Percentiles rank a stretch among this genome's conserved stretches.
Evolutionary conservation across 78 protist genomes (phyloP).

Genomic region (Protostelium mycophagum): DNA sequence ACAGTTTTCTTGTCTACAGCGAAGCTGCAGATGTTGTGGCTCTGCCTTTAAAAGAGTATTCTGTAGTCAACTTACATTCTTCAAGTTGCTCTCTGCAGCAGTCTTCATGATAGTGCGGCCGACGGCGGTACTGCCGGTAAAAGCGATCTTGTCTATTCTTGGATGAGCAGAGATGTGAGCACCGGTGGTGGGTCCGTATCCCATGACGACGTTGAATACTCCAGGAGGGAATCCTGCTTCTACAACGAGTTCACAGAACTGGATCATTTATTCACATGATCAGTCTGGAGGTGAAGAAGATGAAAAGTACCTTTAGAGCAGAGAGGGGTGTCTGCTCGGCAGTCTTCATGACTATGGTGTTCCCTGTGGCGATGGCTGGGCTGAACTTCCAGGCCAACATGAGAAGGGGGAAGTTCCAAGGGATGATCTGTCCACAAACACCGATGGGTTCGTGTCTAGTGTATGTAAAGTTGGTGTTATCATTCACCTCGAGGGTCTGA

Average conservation of each 20-base stretch:
- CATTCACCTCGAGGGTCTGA: neutral
- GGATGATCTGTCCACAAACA: conserved; percentile 57
- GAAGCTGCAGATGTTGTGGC: neutral
- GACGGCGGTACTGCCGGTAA: conserved; percentile 74
- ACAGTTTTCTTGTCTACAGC: no score
- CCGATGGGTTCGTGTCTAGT: conserved; percentile 71
- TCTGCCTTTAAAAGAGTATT: neutral
- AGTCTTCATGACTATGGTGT: conserved; percentile 83
- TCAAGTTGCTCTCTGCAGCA: conserved; percentile 46
- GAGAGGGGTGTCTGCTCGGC: conserved; percentile 85
- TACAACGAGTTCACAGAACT: conserved; percentile 49
- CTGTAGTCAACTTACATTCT: neutral
- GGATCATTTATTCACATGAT: no score
- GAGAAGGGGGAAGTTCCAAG: conserved; percentile 71
- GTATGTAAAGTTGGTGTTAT: neutral
- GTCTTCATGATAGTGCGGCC: conserved; percentile 56
- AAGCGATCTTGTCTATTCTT: conserved; percentile 75
- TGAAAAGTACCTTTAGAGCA: conserved; percentile 71
- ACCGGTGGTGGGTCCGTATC: conserved; percentile 73
- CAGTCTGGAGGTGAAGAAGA: no score
- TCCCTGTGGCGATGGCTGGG: conserved; percentile 88
- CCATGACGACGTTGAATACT: conserved; percentile 82
- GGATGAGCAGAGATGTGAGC: conserved; percentile 51
- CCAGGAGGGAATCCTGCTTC: conserved; percentile 92
- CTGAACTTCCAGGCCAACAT: conserved; percentile 70